A percentile compares a stretch with the other conserved stretches of the same genome.
Conservation (phyloP, 257 asterid genomes). For the Solanum habrochaites region DNA sequence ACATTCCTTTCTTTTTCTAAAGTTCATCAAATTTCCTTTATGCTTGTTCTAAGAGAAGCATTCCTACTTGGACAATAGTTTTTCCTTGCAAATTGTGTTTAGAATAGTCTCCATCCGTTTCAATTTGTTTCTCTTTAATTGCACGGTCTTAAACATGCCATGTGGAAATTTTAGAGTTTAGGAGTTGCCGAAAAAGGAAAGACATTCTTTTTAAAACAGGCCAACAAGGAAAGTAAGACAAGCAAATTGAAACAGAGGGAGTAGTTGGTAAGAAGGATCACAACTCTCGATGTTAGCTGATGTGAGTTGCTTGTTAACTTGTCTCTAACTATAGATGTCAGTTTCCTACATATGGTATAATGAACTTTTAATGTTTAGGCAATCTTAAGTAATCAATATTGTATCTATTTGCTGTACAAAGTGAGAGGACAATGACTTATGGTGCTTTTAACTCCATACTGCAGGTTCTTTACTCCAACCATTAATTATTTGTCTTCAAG, state of each 20-base stretch:
- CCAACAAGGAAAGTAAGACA: not conserved
- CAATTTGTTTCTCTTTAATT: not conserved
- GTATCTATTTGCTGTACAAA: not conserved
- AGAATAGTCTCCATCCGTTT: not conserved
- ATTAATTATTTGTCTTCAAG: slow-evolving; percentile 50
- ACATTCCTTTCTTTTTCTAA: not conserved
- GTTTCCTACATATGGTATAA: not conserved
- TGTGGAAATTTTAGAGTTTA: not conserved
- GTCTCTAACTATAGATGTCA: not conserved
- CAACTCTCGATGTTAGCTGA: not conserved
- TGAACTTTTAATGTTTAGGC: not conserved
- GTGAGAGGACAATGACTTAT: not conserved
- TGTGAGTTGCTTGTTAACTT: not conserved
- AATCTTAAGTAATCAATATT: not conserved
- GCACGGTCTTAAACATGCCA: not conserved
- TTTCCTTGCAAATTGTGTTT: not conserved
- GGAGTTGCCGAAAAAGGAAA: not conserved
- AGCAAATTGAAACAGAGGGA: not conserved
- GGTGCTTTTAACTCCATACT: not conserved
- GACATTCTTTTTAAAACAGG: not conserved
- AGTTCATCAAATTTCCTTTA: not conserved
- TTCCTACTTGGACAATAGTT: not conserved
- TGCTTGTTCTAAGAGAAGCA: not conserved
- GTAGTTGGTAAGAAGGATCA: not conserved
- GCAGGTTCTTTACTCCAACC: slow-evolving; percentile 90